Evolutionary conservation across 768 basidiomycete genomes (phyloP), one percentile per base, ranked within the genome.

Genomic region (Macrolepiota albuminosa): DNA sequence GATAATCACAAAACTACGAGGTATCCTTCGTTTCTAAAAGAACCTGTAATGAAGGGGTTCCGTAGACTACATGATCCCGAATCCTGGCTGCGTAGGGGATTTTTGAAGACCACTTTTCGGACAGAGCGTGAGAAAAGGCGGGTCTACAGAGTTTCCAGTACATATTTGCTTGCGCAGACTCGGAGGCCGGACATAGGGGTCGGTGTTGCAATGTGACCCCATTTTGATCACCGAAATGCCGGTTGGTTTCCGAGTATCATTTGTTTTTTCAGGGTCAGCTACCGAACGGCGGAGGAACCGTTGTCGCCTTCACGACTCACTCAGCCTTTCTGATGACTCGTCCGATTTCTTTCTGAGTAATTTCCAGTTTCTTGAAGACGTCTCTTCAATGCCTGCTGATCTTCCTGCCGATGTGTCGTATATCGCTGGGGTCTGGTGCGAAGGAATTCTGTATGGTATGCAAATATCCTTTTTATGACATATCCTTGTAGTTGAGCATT

Each of bases 381-480:
- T 33, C 47, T 7, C 11, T 36, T 21, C 34, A 42, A 71, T 71
- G 70, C 61, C 61, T 24, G 58, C 67, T 45, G 70, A 71, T 57
- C 68, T 71, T 40, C 60, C 68, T 45, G 68, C 69, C 5, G 69
- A 70, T 58, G 70, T 70, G 40, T 67, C 69, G 10, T 71, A 71
- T 58, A 68, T 71, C 31, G 68, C 66, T n/a, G 70, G 69, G 13
- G 64, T 71, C n/a, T 71, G 70, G 70, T 63, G 66, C 36, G 69
- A 71, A 56, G 70, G 68, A 16, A 66, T 71, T 29, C 43, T 71
- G 13, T 71, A 70, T 54, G 70, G 70, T 66, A 56, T 40, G 67
- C 39, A 33, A 46, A 4, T 50, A 18, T 29, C 13, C n/a, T 7
- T 50, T n/a, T 21, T 7, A 39, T 3, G 9, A 21, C 9, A 7